phyloP scores from a whole-genome alignment of 2,329 filamentous ascomycete genomes.

The Bipolaris oryzae region DNA sequence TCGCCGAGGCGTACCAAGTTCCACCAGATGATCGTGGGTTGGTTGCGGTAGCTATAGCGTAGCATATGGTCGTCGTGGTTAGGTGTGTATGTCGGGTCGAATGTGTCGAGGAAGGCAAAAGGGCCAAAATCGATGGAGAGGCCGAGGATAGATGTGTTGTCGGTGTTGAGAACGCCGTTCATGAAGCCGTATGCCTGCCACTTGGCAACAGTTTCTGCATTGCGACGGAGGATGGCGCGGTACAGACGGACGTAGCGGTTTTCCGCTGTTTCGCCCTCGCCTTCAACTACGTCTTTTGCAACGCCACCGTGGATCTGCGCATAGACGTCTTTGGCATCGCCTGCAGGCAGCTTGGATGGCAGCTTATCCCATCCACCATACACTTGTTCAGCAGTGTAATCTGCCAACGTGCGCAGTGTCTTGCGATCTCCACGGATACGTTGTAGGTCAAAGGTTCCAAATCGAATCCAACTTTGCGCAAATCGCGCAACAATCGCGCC shows the following conservation, averaged over 20 bases:
- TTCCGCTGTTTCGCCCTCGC: conserved; percentile 70
- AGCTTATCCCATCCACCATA: conserved; percentile 87
- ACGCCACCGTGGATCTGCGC: conserved; percentile 56
- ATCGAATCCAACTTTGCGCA: conserved; percentile 86
- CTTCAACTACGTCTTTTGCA: conserved; percentile 66
- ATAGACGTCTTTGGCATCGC: conserved; percentile 57
- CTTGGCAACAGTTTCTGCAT: conserved; percentile 83
- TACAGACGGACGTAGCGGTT: conserved; percentile 90
- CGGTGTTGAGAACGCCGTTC: conserved; percentile 96
- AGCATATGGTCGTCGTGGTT: conserved; percentile 93
- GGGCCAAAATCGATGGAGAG: conserved; percentile 94
- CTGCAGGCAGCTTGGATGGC: conserved; percentile 61
- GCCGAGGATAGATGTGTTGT: conserved; percentile 92
- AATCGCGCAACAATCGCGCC: conserved; percentile 93
- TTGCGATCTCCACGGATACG: conserved; percentile 79
- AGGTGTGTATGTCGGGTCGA: conserved; percentile 91
- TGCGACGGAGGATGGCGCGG: conserved; percentile 82
- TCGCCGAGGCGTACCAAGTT: conserved; percentile 92
- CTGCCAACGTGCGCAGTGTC: conserved; percentile 74
- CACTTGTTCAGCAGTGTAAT: conserved; percentile 86
- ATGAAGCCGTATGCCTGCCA: conserved; percentile 99
- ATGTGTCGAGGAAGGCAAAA: conserved; percentile 97
- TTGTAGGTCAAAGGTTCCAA: conserved; percentile 96
- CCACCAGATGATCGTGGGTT: conserved; percentile 98
- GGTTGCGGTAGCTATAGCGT: conserved; percentile 90